phyloP scores from a whole-genome alignment of 2,329 filamentous ascomycete genomes.

The Aspergillus novofumigatus region DNA sequence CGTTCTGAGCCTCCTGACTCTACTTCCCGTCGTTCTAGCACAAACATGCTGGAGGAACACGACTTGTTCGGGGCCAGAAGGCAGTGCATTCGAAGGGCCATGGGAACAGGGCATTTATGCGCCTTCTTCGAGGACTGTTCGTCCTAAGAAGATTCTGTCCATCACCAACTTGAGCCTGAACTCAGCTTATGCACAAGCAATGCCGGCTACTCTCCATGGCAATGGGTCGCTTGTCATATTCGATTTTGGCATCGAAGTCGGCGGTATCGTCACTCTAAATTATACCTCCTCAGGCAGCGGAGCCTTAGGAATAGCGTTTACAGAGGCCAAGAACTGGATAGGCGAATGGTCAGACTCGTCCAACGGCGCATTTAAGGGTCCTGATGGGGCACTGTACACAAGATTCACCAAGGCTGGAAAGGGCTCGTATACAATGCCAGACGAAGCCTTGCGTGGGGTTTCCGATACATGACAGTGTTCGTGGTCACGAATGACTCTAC shows the following conservation, averaged over 20 bases:
- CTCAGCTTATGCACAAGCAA: too few relatives aligned
- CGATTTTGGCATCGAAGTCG: slow-evolving; percentile 58
- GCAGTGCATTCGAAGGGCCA: too few relatives aligned
- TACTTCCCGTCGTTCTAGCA: too few relatives aligned
- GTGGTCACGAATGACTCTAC: slow-evolving; percentile 29
- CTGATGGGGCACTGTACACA: slow-evolving; percentile 40
- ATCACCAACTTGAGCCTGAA: too few relatives aligned
- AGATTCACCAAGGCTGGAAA: slow-evolving; percentile 31
- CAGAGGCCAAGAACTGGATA: slow-evolving; percentile 48
- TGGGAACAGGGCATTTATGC: too few relatives aligned
- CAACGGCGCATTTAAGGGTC: slow-evolving; percentile 41
- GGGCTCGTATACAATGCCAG: neutral
- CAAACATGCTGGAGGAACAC: too few relatives aligned
- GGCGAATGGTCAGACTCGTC: slow-evolving; percentile 47
- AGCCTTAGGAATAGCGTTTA: slow-evolving; percentile 45
- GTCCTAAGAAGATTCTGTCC: too few relatives aligned
- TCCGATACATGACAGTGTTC: slow-evolving; percentile 39
- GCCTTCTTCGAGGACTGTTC: too few relatives aligned
- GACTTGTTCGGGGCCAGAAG: too few relatives aligned
- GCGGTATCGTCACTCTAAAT: slow-evolving; percentile 51
- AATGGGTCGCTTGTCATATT: slow-evolving; percentile 54
- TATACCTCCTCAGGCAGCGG: slow-evolving; percentile 43
- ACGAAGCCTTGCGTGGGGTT: too few relatives aligned
- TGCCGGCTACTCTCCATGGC: slow-evolving; percentile 15
- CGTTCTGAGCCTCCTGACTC: too few relatives aligned